Evolutionary conservation across 306 rosid genomes (phyloP), one percentile per base, ranked within the genome.

Genomic region (Oxytropis ochrocephala): DNA sequence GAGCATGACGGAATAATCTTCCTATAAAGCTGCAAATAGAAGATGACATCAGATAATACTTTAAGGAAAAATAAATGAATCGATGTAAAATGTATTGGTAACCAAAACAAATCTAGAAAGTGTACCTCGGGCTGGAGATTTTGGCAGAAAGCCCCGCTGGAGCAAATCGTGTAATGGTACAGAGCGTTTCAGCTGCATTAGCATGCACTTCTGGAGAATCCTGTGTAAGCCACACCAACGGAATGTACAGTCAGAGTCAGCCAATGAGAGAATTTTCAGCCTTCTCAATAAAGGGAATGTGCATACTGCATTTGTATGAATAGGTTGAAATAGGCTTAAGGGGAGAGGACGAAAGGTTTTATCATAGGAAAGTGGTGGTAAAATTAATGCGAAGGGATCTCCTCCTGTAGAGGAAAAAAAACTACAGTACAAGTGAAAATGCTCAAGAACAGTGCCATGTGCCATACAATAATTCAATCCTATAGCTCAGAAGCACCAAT

Each of bases 131-230:
- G 82, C 99, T 85, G 70, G 82, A 79, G 50, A 95, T 86, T 78
- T 91, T 95, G 32, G 88, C 66, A 78, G 91, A 75, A 66, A 95
- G 91, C 55, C 96, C 95, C 12, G 96, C 86, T 43, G 97, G 99
- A 81, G 99, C 97, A 91, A 80, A 84, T 67, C 99, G 84, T 51
- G 99, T 89, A 56, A 95, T 85, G 29, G 99, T 89, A 86, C 97
- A 91, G 5, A 95, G 97, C 5, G 97, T 87, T 84, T 95, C 99
- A 1, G 99, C 97, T 36, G 96, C 92, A 83, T 91, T 95, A 71
- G 95, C 79, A 83, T 95, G 99, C 70, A 95, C 95, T 84, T 91
- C 97, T 50, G 97, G 92, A 70, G 82, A 91, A 86, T 91, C 96
- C 97, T 95, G 87, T 48, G 78, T 67, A 83, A 67, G 43, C 36